These are phyloP conservation scores for Adiantum capillusveneris DNA, from an alignment of 75 land plant genomes.

Conservation along the genomic window DNA sequence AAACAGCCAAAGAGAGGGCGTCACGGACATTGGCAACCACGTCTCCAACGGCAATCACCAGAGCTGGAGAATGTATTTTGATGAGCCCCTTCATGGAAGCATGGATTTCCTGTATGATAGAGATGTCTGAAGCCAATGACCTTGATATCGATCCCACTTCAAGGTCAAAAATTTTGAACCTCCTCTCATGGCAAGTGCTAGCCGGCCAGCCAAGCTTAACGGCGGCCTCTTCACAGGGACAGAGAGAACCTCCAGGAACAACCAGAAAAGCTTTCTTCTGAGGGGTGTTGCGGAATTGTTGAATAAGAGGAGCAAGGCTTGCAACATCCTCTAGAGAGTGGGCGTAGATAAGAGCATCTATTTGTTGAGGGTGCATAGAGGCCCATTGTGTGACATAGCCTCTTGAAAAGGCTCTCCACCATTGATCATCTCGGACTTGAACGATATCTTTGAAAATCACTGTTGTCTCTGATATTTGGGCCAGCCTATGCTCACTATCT, in stretches of 20 bases:
- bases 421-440: slow-evolving; percentile 91
- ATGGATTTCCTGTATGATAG: slow-evolving; percentile 62
- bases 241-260: slow-evolving; percentile 68
- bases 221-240: slow-evolving; percentile 89
- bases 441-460: slow-evolving; percentile 93
- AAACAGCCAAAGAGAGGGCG: slow-evolving; percentile 62
- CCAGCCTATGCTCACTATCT: slow-evolving; percentile 95
- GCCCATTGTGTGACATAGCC: slow-evolving; percentile 99
- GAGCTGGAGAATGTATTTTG: slow-evolving; percentile 79
- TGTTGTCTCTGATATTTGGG: slow-evolving; percentile 93
- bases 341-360: slow-evolving; percentile 85
- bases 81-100: slow-evolving; percentile 81
- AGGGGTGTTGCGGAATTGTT: slow-evolving; percentile 59
- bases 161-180: slow-evolving; percentile 92
- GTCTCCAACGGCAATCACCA: slow-evolving; percentile 60
- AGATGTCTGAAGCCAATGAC: slow-evolving; percentile 50
- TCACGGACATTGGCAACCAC: slow-evolving; percentile 53
- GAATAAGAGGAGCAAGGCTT: slow-evolving; percentile 75
- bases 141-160: slow-evolving; percentile 47
- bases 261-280: slow-evolving; percentile 83
- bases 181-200: slow-evolving; percentile 62
- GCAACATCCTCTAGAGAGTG: slow-evolving; percentile 69
- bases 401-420: slow-evolving; percentile 85
- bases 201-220: slow-evolving; percentile 57
- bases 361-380: slow-evolving; percentile 90